Base-by-base conservation (phyloP, 805 yeast species). In the Blastobotrys parvus region DNA sequence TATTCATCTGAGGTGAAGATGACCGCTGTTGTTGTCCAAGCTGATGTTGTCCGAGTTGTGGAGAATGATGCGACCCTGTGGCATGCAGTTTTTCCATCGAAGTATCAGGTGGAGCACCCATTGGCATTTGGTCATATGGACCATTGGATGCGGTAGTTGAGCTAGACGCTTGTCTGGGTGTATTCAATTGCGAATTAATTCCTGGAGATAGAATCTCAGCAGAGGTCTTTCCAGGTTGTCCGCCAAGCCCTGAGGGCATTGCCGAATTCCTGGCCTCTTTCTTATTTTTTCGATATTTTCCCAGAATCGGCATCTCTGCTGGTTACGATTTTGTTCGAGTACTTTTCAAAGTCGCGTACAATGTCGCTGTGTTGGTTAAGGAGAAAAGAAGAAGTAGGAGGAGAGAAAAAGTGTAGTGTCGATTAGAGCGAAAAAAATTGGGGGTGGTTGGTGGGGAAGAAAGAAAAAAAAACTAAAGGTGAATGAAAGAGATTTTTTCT, bases 211-310 rank as follows among this genome's bases (percentile, higher is more conserved):
- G 16, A 11, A 8, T 25, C 15, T 36, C 39, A 4, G 29, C 18
- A 15, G 30, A 21, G 16, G 15, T 11, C 35, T 32, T 32, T 25
- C 41, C 20, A 20, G 35, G 29, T 6, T 21, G 38, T 18, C 22
- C 15, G 29, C 19, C 18, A 13, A 23, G 21, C 29, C 18, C 29
- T 18, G 15, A 20, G 8, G 46, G 46, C 18, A 43, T 20, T 13
- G 35, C 39, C 27, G 49, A 46, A 41, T 32, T 35, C 5, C 50
- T 41, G 20, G 41, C 25, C 39, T 41, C 50, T 41, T 47, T 45
- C 35, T 47, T 47, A 42, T 46, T 44, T 27, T 47, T 47, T 21
- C 43, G 37, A 27, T 47, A 45, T 29, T 47, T 47, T 37, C 34
- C 19, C 30, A 47, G 45, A 29, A 47, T 47, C 34, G 51, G 49